Conservation (phyloP, 2,329 filamentous ascomycete genomes). For the Sporothrix protearum region DNA sequence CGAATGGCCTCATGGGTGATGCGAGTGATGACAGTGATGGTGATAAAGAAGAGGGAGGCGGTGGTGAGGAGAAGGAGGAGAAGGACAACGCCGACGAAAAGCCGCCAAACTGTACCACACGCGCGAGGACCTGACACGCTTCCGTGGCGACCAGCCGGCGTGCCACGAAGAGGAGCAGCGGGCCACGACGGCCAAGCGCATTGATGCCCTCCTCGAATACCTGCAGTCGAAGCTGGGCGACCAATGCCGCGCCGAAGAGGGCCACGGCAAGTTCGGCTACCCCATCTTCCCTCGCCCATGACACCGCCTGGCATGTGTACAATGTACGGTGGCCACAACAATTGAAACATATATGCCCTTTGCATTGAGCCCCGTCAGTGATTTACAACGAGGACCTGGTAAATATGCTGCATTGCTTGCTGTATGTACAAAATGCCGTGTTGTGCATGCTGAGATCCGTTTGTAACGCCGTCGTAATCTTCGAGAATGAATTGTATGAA, state of each 20-base stretch:
- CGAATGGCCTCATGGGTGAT: no score
- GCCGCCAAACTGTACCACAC: conserved; percentile 46
- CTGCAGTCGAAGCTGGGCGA: conserved; percentile 41
- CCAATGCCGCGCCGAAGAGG: conserved; percentile 40
- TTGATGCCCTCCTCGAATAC: conserved; percentile 45
- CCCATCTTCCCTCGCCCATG: background rate
- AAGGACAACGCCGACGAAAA: background rate
- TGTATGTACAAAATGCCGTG: conserved; percentile 6
- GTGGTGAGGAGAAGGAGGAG: background rate
- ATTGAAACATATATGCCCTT: background rate
- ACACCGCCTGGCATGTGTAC: background rate
- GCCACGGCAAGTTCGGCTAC: background rate
- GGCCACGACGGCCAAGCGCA: conserved; percentile 42
- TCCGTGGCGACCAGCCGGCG: conserved; percentile 42
- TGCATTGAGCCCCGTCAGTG: background rate
- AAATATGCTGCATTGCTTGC: background rate
- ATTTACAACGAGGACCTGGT: background rate
- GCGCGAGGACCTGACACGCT: conserved; percentile 41
- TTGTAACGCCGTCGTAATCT: background rate
- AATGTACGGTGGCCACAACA: background rate
- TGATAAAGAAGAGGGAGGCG: background rate
- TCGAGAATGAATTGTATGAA: background rate
- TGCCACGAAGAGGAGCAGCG: conserved; percentile 43
- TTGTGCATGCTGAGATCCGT: background rate
- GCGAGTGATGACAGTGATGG: background rate